Conservation (phyloP, 306 rosid species). For the Glycine latifolia region DNA sequence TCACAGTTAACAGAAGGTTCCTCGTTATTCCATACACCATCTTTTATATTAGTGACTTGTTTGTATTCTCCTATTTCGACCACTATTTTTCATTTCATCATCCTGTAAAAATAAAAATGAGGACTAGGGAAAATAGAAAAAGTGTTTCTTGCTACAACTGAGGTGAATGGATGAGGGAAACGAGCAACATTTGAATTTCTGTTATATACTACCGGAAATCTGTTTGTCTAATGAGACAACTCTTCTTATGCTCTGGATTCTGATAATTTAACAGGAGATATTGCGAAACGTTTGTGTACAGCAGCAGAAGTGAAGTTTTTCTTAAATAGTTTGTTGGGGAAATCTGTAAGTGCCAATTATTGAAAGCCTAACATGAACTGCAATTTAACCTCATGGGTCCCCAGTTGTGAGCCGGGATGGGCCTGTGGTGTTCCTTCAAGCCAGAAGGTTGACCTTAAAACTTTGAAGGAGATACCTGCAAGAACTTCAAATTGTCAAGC, state of each 20-base stretch:
- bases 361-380: slow-evolving; percentile 87
- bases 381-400: slow-evolving; percentile 88
- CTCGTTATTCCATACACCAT: background rate
- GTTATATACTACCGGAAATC: slow-evolving; percentile 4
- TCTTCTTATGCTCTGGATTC: slow-evolving; percentile 30
- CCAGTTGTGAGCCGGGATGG: slow-evolving; percentile 99
- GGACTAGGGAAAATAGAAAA: background rate
- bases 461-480: slow-evolving; percentile 73
- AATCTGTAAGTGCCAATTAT: slow-evolving; percentile 60
- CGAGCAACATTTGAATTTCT: slow-evolving; percentile 4
- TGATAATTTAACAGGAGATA: slow-evolving; percentile 71
- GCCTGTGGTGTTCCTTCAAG: slow-evolving; percentile 70
- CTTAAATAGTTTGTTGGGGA: slow-evolving; percentile 66
- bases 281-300: slow-evolving; percentile 77
- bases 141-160: slow-evolving; percentile 31
- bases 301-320: slow-evolving; percentile 83
- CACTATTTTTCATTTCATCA: slow-evolving; percentile 3
- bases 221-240: slow-evolving; percentile 21
- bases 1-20: slow-evolving; percentile 2
- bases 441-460: slow-evolving; percentile 65
- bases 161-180: slow-evolving; percentile 26
- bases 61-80: background rate
- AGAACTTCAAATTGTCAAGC: slow-evolving; percentile 79
- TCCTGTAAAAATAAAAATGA: background rate
- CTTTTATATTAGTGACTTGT: slow-evolving; percentile 13